Conservation (phyloP, 108 stramenopile genomes). For the Bacterosira constricta region DNA sequence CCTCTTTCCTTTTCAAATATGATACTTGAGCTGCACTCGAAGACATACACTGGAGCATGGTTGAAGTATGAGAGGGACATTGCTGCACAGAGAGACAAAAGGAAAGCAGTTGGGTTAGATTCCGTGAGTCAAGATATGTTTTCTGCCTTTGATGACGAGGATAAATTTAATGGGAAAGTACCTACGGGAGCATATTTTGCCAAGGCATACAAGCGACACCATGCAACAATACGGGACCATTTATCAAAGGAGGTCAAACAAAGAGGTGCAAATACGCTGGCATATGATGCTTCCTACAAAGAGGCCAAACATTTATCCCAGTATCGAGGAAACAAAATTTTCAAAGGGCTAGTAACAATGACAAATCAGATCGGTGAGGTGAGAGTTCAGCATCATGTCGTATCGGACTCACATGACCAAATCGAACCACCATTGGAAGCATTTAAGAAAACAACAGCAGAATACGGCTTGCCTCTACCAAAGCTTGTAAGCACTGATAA, state of each 20-base stretch:
- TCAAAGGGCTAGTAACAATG: constrained; percentile 26
- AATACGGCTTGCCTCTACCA: constrained; percentile 1
- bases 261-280: background rate
- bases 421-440: constrained; percentile 20
- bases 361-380: constrained; percentile 31
- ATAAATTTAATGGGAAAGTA: constrained; percentile 3
- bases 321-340: no score
- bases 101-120: no score
- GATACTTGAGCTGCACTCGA: constrained; percentile 17
- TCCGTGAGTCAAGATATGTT: background rate
- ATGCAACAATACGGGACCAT: background rate
- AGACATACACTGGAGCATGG: background rate
- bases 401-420: constrained; percentile 36
- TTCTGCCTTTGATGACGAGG: constrained; percentile 5
- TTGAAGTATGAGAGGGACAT: constrained; percentile 2
- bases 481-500: constrained; percentile 19
- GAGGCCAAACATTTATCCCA: background rate
- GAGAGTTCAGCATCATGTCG: constrained; percentile 29
- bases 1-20: constrained; percentile 3
- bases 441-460: constrained; percentile 4
- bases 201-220: background rate
- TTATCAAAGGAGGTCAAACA: constrained; percentile 19
- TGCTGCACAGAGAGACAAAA: background rate
- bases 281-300: constrained; percentile 17
- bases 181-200: constrained; percentile 4